These are phyloP conservation scores for Scutellaria barbata DNA, from an alignment of 257 asterid species.

Conservation along the genomic window DNA sequence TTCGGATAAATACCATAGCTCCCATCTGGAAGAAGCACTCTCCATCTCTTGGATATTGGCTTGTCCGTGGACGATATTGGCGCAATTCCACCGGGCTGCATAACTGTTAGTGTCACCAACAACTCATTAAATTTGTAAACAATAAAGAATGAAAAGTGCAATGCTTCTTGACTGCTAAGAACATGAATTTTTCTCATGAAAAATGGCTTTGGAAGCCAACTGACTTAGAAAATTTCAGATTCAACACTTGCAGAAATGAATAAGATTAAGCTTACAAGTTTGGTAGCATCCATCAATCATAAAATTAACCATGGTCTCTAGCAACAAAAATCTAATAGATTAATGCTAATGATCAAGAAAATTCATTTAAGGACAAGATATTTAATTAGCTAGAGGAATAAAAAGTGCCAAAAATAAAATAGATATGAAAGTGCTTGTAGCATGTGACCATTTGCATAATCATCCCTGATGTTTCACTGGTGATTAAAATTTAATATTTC, in stretches of 20 bases:
- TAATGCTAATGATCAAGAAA: constrained; percentile 2
- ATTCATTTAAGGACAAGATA: no score
- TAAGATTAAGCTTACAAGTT: not conserved
- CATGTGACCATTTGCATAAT: no score
- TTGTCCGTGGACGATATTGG: constrained; percentile 83
- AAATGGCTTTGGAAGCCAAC: constrained; percentile 13
- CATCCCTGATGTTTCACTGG: no score
- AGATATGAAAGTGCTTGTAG: no score
- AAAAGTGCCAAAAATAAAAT: no score
- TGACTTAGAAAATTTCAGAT: not conserved
- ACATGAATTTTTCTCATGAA: not conserved
- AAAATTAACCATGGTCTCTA: not conserved
- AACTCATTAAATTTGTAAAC: constrained; percentile 4
- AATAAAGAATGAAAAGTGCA: not conserved
- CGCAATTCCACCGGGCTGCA: constrained; percentile 75
- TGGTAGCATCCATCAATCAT: not conserved
- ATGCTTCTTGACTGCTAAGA: not conserved
- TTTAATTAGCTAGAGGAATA: no score
- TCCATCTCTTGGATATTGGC: constrained; percentile 94
- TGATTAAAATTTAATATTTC: no score
- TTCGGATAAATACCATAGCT: constrained; percentile 65
- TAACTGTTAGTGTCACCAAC: constrained; percentile 46
- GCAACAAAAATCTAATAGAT: no score
- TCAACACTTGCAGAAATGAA: not conserved
- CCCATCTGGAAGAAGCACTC: constrained; percentile 85